Evolutionary conservation across 2,329 filamentous ascomycete genomes (phyloP), one percentile per base, ranked within the genome.

Genomic region (Penicillium fuscoglaucum): DNA sequence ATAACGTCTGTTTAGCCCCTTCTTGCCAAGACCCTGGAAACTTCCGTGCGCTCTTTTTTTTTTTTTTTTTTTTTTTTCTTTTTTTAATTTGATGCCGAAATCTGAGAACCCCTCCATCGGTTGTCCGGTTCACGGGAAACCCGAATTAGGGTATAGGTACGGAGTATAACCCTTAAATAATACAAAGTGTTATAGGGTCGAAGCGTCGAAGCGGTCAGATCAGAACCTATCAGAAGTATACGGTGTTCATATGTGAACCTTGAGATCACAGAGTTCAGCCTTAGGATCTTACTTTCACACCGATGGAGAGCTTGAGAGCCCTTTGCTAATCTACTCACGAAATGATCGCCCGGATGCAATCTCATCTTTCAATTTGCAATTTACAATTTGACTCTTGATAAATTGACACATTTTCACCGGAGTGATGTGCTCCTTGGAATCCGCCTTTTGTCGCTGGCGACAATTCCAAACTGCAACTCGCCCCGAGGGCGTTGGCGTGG

Each of bases 1-100:
- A 64, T 59, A 59, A 66, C 60, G 63, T 63, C 50, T 39, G 63
- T 61, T 66, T 58, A 47, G 39, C 45, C 61, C 60, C 60, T 51
- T 61, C 47, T 53, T 60, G 48, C 33, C 49, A 51, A 50, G 48
- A 61, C 39, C 47, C 49, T 45, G 51, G 26, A 50, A 40, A 50
- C 33, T 51, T 57, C 52, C 57, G 60, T 63, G 53, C 60, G 48
- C 59, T 58, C 58, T 63, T 58, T 58, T 19, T 9, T 4, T 5
- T 49, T 60, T 35, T n/a, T 21, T 24, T 4, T 41, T 24, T 47
- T 41, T 46, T 59, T 37, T 31, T 35, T 17, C 13, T 33, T 35
- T 40, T 26, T 26, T 15, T 28, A 7, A 35, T 33, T 46, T 21
- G 21, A 13, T 47, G 17, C 44, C 52, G 45, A 35, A 15, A 28